These are phyloP conservation scores for Gymnopus androsaceus DNA, from an alignment of 1,284 basidiomycete genomes.

Conservation along the genomic window DNA sequence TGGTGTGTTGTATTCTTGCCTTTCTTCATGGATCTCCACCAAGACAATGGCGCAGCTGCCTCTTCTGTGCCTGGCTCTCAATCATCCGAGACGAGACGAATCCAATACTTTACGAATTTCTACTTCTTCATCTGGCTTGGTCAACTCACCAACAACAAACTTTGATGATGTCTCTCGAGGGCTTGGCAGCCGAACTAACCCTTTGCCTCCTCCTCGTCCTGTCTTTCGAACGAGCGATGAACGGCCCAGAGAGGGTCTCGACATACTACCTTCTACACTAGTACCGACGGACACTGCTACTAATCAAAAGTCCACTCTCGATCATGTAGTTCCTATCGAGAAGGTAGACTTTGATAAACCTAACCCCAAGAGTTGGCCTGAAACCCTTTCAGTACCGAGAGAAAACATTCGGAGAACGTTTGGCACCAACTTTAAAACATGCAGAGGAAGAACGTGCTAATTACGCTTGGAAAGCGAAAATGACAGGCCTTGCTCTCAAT, in stretches of 20 bases:
- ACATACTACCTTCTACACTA: neutral
- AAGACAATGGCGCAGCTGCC: neutral
- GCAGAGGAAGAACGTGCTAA: conserved; percentile 43
- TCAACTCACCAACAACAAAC: neutral
- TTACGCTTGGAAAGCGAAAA: conserved; percentile 38
- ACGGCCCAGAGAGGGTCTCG: neutral
- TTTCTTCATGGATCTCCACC: neutral
- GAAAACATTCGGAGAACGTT: conserved; percentile 42
- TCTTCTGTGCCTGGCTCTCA: neutral
- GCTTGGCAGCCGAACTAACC: neutral
- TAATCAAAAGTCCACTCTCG: conserved; percentile 6
- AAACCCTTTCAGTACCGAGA: conserved; percentile 21
- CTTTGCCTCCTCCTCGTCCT: conserved; percentile 1
- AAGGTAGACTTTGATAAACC: neutral
- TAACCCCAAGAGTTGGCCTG: neutral
- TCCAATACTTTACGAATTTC: neutral
- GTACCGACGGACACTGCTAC: neutral
- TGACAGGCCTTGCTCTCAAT: conserved; percentile 56
- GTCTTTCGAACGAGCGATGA: neutral
- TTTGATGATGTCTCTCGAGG: neutral
- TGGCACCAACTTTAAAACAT: conserved; percentile 44
- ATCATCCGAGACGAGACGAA: neutral
- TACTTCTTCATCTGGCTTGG: neutral
- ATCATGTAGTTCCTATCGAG: conserved; percentile 10
- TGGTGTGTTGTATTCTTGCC: neutral